Conservation (phyloP, 176 grass and related monocot genomes). For the Ananas comosus region DNA sequence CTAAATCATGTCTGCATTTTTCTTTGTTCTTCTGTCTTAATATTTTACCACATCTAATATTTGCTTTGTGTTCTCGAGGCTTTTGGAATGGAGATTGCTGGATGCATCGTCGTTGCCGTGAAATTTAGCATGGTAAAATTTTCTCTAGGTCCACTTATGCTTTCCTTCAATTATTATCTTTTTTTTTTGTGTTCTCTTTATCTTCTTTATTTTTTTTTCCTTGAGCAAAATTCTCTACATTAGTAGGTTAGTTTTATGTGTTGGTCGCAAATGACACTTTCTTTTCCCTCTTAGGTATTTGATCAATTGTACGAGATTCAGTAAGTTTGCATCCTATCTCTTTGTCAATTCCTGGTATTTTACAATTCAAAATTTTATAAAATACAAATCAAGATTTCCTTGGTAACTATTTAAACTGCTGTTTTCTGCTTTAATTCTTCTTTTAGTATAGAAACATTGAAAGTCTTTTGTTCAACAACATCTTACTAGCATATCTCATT, state of each 20-base stretch:
- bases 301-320: not conserved
- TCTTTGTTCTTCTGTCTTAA: constrained; percentile 6
- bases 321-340: not conserved
- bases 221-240: not conserved
- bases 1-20: not conserved
- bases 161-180: constrained; percentile 2
- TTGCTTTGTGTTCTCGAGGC: constrained; percentile 61
- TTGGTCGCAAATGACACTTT: not conserved
- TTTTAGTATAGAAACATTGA: not conserved
- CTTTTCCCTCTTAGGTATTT: not conserved
- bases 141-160: constrained; percentile 11
- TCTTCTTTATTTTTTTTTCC: not conserved
- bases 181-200: not conserved
- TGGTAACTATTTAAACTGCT: not conserved
- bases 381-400: not conserved
- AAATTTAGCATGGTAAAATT: constrained; percentile 46
- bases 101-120: constrained; percentile 33
- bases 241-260: not conserved
- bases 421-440: too few relatives aligned
- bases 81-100: constrained; percentile 49
- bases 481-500: not conserved
- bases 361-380: not conserved
- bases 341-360: not conserved
- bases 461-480: not conserved
- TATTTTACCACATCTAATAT: constrained; percentile 38